Evolutionary conservation across 1,284 basidiomycete species (phyloP).

Genomic region (Boletus holoroseus): DNA sequence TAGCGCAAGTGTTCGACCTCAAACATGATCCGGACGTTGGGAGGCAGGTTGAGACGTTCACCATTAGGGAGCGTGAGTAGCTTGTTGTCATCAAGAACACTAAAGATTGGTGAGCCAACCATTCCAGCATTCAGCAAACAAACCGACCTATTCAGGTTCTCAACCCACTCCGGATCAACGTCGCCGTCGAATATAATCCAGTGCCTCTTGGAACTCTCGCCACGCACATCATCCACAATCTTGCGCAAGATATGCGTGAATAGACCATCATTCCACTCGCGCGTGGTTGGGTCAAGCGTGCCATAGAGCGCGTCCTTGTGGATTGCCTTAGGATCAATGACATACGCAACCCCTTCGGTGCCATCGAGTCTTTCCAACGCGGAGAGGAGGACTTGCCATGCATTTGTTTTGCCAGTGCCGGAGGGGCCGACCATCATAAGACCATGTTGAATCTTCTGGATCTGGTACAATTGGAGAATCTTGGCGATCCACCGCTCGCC

Average conservation of each 20-base stretch:
- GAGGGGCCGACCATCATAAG: constrained; percentile 99
- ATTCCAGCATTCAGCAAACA: background rate
- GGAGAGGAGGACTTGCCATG: constrained; percentile 90
- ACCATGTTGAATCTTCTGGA: constrained; percentile 99
- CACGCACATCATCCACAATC: constrained; percentile 97
- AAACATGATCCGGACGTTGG: constrained; percentile 99
- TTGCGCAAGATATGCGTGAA: constrained; percentile 98
- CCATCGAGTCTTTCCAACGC: constrained; percentile 92
- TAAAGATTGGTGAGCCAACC: constrained; percentile 34
- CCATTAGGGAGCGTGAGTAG: constrained; percentile 96
- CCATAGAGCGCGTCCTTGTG: constrained; percentile 98
- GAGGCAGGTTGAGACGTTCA: constrained; percentile 93
- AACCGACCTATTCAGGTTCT: constrained; percentile 93
- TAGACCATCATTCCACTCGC: constrained; percentile 99
- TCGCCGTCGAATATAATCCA: constrained; percentile 99
- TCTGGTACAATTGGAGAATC: constrained; percentile 97
- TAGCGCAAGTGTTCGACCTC: constrained; percentile 98
- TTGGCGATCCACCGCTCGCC: constrained; percentile 93
- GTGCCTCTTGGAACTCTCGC: constrained; percentile 93
- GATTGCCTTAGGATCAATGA: constrained; percentile 99
- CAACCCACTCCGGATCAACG: constrained; percentile 99
- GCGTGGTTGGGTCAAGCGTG: constrained; percentile 93
- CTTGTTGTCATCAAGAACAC: constrained; percentile 99
- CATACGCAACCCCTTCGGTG: constrained; percentile 88
- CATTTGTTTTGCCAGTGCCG: constrained; percentile 95